These are phyloP conservation scores for Ziziphus jujuba DNA, from an alignment of 306 rosid species.

Conservation along the genomic window DNA sequence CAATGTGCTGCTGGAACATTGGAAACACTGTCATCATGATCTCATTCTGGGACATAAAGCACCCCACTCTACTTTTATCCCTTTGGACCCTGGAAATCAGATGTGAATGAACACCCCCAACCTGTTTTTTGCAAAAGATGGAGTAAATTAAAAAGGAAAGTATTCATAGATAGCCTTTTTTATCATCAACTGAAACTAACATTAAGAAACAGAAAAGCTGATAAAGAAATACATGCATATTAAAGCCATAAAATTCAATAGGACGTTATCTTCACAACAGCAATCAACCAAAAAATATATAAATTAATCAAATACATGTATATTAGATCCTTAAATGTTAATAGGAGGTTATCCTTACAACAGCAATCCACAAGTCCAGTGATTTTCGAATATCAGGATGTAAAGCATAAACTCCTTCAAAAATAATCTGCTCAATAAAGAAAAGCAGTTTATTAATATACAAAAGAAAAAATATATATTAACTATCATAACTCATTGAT, in stretches of 20 bases:
- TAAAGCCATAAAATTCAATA: too few relatives aligned
- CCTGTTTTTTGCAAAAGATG: slow-evolving; percentile 47
- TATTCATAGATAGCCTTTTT: slow-evolving; percentile 10
- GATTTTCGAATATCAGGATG: slow-evolving; percentile 94
- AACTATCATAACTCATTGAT: background rate
- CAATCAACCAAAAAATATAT: background rate
- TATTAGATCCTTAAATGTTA: slow-evolving; percentile 17
- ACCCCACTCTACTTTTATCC: slow-evolving; percentile 92
- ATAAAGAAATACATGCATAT: background rate
- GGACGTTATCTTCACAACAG: slow-evolving; percentile 16
- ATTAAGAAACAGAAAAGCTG: background rate
- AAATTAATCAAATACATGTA: background rate
- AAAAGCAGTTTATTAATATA: slow-evolving; percentile 18
- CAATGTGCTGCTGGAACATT: slow-evolving; percentile 96
- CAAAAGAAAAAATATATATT: slow-evolving; percentile 15
- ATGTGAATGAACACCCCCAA: slow-evolving; percentile 99
- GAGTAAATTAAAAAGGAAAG: background rate
- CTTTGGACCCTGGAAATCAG: slow-evolving; percentile 97
- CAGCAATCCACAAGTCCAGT: slow-evolving; percentile 96
- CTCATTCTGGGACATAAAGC: slow-evolving; percentile 90
- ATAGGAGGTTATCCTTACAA: slow-evolving; percentile 55
- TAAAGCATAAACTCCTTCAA: slow-evolving; percentile 98
- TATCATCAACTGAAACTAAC: slow-evolving; percentile 7
- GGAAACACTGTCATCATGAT: slow-evolving; percentile 97
- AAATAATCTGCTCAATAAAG: slow-evolving; percentile 66